A percentile compares a stretch with the other conserved stretches of the same genome.
Conservation (phyloP, 163 green algal species). For the Chlorella variabilis region DNA sequence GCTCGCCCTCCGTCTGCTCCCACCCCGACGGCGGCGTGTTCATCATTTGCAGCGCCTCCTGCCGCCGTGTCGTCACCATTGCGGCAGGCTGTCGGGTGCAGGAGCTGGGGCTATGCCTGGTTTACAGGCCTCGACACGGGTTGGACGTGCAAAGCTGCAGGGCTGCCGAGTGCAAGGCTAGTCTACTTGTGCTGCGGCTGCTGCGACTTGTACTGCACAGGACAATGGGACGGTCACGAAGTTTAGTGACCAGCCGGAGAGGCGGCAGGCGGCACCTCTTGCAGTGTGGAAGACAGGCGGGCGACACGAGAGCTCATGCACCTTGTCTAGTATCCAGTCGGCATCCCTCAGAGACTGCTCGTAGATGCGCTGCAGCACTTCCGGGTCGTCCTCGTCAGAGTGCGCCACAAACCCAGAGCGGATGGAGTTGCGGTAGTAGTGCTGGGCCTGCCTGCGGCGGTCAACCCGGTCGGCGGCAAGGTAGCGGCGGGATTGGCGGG, state of each 20-base stretch:
- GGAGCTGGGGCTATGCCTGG: neutral
- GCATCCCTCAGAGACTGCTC: slow-evolving; percentile 47
- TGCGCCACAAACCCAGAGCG: slow-evolving; percentile 56
- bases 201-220: slow-evolving; percentile 20
- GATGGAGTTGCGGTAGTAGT: slow-evolving; percentile 46
- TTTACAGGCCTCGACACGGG: too few relatives aligned
- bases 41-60: slow-evolving; percentile 25
- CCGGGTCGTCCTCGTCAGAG: slow-evolving; percentile 54
- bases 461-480: too few relatives aligned
- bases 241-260: too few relatives aligned
- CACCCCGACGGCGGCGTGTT: slow-evolving; percentile 8
- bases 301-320: too few relatives aligned
- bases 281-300: too few relatives aligned
- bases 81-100: neutral
- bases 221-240: too few relatives aligned
- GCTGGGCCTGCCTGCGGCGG: slow-evolving; percentile 36
- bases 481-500: neutral
- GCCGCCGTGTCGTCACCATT: slow-evolving; percentile 34
- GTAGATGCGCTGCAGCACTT: slow-evolving; percentile 48
- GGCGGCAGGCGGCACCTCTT: too few relatives aligned
- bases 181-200: neutral
- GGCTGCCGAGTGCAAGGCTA: neutral
- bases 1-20: neutral
- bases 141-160: too few relatives aligned
- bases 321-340: slow-evolving; percentile 65